Conservation (phyloP, 345 rosid genomes). For the Eucalyptus guilfoylei region DNA sequence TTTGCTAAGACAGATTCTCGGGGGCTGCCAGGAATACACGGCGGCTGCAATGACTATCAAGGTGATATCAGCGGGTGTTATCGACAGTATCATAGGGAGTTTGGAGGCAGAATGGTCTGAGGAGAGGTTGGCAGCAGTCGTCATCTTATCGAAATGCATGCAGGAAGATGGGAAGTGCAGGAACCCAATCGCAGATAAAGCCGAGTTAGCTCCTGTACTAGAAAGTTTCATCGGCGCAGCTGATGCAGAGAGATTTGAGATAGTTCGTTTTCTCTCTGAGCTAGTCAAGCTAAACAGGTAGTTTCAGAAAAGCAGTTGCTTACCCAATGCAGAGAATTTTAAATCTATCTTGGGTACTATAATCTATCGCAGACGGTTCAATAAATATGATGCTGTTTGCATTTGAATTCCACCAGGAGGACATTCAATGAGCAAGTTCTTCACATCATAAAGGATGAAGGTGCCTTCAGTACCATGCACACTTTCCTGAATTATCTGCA, state of each 20-base stretch:
- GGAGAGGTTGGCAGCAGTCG: slow-evolving; percentile 49
- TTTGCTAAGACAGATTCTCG: slow-evolving; percentile 32
- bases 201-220: slow-evolving; percentile 35
- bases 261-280: slow-evolving; percentile 41
- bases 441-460: slow-evolving; percentile 44
- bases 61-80: slow-evolving; percentile 17
- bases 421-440: slow-evolving; percentile 46
- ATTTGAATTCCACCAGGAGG: slow-evolving; percentile 21
- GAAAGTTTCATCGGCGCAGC: slow-evolving; percentile 28
- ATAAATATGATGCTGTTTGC: background rate
- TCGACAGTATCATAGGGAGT: slow-evolving; percentile 30
- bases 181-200: slow-evolving; percentile 41
- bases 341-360: background rate
- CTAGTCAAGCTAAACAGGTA: slow-evolving; percentile 54
- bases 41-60: slow-evolving; percentile 16
- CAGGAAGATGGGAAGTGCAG: slow-evolving; percentile 51
- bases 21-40: slow-evolving; percentile 18
- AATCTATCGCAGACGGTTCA: background rate
- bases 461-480: slow-evolving; percentile 56
- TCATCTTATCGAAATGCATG: slow-evolving; percentile 40
- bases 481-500: slow-evolving; percentile 40
- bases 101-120: slow-evolving; percentile 36
- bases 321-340: background rate
- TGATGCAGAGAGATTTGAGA: slow-evolving; percentile 32
- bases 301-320: background rate